Evolutionary conservation across 2,329 filamentous ascomycete genomes (phyloP).

Genomic region (Corinectria fuckeliana): DNA sequence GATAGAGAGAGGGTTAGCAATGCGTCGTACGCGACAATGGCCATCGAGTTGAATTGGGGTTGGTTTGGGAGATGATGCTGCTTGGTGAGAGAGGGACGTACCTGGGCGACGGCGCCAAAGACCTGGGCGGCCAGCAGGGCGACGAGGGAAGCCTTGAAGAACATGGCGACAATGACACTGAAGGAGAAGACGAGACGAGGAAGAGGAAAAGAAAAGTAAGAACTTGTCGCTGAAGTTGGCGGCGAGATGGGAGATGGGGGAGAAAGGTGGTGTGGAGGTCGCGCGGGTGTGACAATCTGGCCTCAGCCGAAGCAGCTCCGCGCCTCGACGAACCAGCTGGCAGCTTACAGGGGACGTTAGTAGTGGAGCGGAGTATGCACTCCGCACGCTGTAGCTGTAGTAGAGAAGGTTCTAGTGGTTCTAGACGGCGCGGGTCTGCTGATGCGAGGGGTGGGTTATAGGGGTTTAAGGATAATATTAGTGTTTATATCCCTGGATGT

Average conservation of each 20-base stretch:
- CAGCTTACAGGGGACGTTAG: slow-evolving; percentile 19
- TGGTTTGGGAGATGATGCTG: not conserved
- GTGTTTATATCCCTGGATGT: no score
- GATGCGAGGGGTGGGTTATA: slow-evolving; percentile 4
- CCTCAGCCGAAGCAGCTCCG: slow-evolving; percentile 27
- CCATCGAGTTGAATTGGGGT: not conserved
- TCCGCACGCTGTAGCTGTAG: not conserved
- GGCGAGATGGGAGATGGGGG: slow-evolving; percentile 31
- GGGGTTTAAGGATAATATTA: no score
- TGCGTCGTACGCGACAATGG: slow-evolving; percentile 11
- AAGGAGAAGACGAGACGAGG: slow-evolving; percentile 7
- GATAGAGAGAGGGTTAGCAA: not conserved
- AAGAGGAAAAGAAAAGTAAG: slow-evolving; percentile 17
- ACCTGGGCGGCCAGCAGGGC: slow-evolving; percentile 74
- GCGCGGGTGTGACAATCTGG: slow-evolving; percentile 36
- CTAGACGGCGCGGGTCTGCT: not conserved
- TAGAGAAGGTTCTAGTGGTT: slow-evolving; percentile 17
- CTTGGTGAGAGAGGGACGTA: slow-evolving; percentile 49
- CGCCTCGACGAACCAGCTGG: slow-evolving; percentile 20
- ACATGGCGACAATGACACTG: slow-evolving; percentile 58
- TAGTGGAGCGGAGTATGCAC: not conserved
- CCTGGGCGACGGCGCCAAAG: slow-evolving; percentile 68
- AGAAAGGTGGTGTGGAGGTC: slow-evolving; percentile 20
- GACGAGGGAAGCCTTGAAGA: slow-evolving; percentile 75
- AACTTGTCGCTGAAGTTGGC: slow-evolving; percentile 14